phyloP scores from a whole-genome alignment of 2,329 filamentous ascomycete species.

The Cytospora paraplurivora region DNA sequence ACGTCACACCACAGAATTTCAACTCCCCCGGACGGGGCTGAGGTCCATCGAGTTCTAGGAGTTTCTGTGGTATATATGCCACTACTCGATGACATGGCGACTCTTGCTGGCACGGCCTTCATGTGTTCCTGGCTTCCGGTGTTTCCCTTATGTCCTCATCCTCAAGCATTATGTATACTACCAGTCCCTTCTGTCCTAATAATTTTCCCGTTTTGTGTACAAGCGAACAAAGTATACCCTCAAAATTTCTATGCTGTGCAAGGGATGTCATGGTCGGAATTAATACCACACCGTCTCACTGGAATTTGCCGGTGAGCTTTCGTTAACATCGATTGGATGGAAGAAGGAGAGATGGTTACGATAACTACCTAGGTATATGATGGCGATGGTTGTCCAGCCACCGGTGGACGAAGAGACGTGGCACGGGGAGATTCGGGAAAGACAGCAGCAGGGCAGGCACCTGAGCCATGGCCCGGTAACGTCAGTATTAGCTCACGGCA shows the following conservation, averaged over 20 bases:
- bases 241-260: background rate
- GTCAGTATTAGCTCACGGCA: background rate
- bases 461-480: background rate
- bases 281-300: background rate
- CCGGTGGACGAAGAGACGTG: background rate
- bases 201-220: background rate
- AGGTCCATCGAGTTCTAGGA: background rate
- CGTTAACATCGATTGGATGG: background rate
- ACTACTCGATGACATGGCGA: background rate
- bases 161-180: background rate
- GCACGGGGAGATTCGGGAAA: background rate
- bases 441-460: background rate
- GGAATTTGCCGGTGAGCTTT: background rate
- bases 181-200: background rate
- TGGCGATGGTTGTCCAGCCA: background rate
- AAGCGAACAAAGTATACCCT: background rate
- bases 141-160: background rate
- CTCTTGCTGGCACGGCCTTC: background rate
- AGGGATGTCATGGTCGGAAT: background rate
- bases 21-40: slow-evolving; percentile 28
- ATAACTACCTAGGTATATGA: too few species aligned
- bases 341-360: background rate
- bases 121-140: background rate
- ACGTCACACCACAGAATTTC: slow-evolving; percentile 49
- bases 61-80: background rate